Base-by-base conservation (phyloP, 768 basidiomycete genomes). In the Paxillus involutus region DNA sequence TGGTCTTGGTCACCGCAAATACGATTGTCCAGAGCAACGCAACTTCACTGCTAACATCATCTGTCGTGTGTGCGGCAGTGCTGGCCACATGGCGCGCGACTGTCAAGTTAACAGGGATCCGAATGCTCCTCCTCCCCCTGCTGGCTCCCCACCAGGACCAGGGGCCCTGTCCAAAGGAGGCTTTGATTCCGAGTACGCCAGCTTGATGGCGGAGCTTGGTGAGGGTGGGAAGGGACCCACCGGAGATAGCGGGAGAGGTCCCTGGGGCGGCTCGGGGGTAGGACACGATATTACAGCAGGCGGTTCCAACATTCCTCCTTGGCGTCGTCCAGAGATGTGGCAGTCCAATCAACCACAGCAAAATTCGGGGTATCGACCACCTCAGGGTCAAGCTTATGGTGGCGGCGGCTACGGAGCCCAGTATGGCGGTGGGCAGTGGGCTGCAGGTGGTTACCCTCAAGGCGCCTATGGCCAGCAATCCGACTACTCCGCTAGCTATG, bases 11-110 rank as follows among this genome's bases (percentile, higher is more conserved):
- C 95, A 98, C 69, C 89, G 96, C 74, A 95, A 98, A 84, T 98
- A 94, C 77, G 97, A 98, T 73, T 99, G 97, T 71, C 94, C 95
- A 16, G 93, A 98, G 75, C 93, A 97, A 73, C 87, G 91, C 72
- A 97, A 97, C 77, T 98, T 94, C 77, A 95, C 93, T 62, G 97
- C 97, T 76, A 96, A 96, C 78, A 95, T 99, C 77, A 96, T 98
- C 68, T 99, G 97, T 80, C 94, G 94, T 67, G 85, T 95, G 65
- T 99, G 97, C 72, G 96, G 96, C 57, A 95, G 93, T 65, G 94
- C 94, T 39, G 96, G 97, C 36, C 96, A 98, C 75, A 98, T 99
- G 96, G 96, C 95, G 47, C 88, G 95, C 62, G 96, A 98, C 75
- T 98, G 96, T 71, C 91, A 92, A 44, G 89, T 91, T 68, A 91